Base-by-base conservation (phyloP, 345 rosid species). In the Toxicodendron radicans region DNA sequence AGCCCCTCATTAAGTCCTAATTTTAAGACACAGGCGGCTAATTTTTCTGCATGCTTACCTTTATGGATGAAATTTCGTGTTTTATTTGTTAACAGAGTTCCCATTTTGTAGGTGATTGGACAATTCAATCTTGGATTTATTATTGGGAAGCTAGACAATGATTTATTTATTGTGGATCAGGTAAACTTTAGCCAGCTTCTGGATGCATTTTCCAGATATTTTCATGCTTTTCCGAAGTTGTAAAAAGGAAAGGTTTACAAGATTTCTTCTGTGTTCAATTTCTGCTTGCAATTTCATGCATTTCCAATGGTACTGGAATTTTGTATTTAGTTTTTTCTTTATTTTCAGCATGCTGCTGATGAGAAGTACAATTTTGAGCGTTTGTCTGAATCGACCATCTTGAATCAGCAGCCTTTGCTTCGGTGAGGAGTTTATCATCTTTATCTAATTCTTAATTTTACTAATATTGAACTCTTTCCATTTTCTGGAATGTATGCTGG, bases 51-150 rank as follows among this genome's bases (percentile, higher is more conserved):
- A 33, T 48, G 23, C 71, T 53, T 68, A 45, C 60, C 54, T 14
- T 71, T 35, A 23, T 49, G 59, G 66, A 59, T 58, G 18, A 71
- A 58, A 58, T 46, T 24, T 71, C 10, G 57, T 7, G 16, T 66
- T 56, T 58, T 58, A 63, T 16, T 60, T 58, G 53, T 49, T 14
- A 67, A 54, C 52, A 65, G 23, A n/a, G 18, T 73, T 79, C 32
- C 32, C 56, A 30, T 77, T 73, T 65, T 54, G 7, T 73, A 93
- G 99, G 99, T 95, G 66, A 83, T 95, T 60, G 99, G 99, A 38
- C 99, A 95, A 73, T 95, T 95, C 82, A 95, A 95, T 83, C 97
- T 91, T 80, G 99, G 99, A 52, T 95, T 95, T 80, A 95, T 93
- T 81, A 84, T 95, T 81, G 98, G 93, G 54, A 95, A 89, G 87